phyloP scores from a whole-genome alignment of 768 basidiomycete species.

The Neoboletus magnificus region DNA sequence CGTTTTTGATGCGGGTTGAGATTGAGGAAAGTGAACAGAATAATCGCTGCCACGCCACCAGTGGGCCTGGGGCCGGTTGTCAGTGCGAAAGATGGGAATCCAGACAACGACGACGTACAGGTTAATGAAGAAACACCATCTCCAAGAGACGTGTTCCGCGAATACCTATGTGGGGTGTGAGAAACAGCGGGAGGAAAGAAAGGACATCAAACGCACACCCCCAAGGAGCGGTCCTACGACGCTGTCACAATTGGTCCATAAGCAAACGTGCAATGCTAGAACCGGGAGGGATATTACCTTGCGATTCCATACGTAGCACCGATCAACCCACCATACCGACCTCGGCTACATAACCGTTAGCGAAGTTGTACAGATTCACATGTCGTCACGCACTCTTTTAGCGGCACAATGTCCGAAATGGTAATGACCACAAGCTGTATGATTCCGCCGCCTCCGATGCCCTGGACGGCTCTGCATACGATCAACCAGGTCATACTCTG shows the following conservation, averaged over 20 bases:
- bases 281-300: slow-evolving; percentile 28
- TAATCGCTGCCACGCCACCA: slow-evolving; percentile 56
- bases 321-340: slow-evolving; percentile 70
- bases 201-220: slow-evolving; percentile 51
- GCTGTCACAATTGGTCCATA: slow-evolving; percentile 25
- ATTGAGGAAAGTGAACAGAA: slow-evolving; percentile 74
- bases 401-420: slow-evolving; percentile 78
- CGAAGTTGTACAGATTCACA: neutral
- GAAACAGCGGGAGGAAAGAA: neutral
- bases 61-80: slow-evolving; percentile 52
- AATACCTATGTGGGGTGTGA: slow-evolving; percentile 41
- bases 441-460: slow-evolving; percentile 80
- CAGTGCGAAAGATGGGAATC: neutral
- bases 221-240: slow-evolving; percentile 81
- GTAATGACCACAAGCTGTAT: slow-evolving; percentile 75
- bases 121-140: slow-evolving; percentile 85
- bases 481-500: slow-evolving; percentile 79
- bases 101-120: slow-evolving; percentile 40
- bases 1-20: slow-evolving; percentile 70
- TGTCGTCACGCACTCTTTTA: slow-evolving; percentile 57
- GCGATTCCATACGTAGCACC: slow-evolving; percentile 78
- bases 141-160: slow-evolving; percentile 73
- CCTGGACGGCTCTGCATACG: slow-evolving; percentile 73
- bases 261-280: neutral
- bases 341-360: slow-evolving; percentile 51